Evolutionary conservation across 192 early-diverging fungal species (phyloP), one percentile per base, ranked within the genome.

Genomic region (Glomus cerebriforme): DNA sequence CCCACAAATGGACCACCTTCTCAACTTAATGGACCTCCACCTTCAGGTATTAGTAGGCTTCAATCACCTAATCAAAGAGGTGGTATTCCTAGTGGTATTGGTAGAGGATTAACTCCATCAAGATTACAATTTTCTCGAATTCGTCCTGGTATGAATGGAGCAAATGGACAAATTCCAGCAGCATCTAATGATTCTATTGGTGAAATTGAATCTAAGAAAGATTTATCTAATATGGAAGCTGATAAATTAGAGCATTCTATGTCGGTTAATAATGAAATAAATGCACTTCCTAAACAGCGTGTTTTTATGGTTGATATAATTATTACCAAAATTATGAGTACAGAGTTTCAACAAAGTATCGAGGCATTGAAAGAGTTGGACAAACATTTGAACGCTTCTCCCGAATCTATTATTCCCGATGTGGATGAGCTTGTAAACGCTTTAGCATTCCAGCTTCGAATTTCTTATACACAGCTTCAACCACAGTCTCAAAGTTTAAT

Each of bases 331-430:
- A 90, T 96, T 27, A 92, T 89, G 26, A 88, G 87, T 62, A 80
- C 81, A 15, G 93, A 93, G 43, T 79, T 89, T 6, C 79, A 87
- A 37, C 82, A 89, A 62, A 92, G 91, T 58, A 87, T 93, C 69
- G 93, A 94, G 45, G 94, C 92, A 2, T 77, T 96, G 9, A 93
- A 93, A 79, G 87, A 93, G 24, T 79, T 96, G 13, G 94, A 95
- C 65, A 87, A 89, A 64, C 79, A 88, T 2, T 78, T 96, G n/a
- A 82, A 80, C 35, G 83, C 82, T 67, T 78, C 85, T 2, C 77
- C 90, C 13, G 88, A 92, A 45, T 58, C 79, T 8, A 82, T 95
- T 24, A 62, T 87, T 1, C 90, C 86, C 9, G 85, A 92, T 77
- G 84, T 92, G 32, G 87, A 94, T 74, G 81, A 89, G 2, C 84